Evolutionary conservation across 1,139 yeast species (phyloP), one percentile per base, ranked within the genome.

Genomic region (Pichia terricola): DNA sequence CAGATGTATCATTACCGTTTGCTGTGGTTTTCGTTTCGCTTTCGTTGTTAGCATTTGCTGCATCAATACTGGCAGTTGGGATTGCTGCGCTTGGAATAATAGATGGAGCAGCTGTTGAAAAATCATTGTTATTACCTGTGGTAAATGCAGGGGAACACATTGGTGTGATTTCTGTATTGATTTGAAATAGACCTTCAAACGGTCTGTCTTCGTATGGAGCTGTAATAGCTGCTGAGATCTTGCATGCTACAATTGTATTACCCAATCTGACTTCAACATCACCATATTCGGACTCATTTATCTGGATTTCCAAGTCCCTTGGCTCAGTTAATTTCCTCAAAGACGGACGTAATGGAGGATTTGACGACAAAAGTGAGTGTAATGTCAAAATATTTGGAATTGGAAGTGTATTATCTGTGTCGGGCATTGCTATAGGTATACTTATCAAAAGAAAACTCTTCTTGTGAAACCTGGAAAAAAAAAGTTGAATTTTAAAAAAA

Each of bases 141-240:
- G 88, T 96, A 61, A 87, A 88, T 55, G 77, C 70, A 2, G 95
- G 81, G 10, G 87, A 79, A 1, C 96, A 95, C 88, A 89, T 83
- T 28, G 96, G 83, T 22, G 89, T 76, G 41, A 86, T 77, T 57
- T 91, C 97, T 5, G 95, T 84, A 41, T 85, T 78, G 30, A 91
- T 88, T 37, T 75, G 69, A 59, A 91, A 88, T 4, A 84, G 62
- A 1, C 98, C 98, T 63, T 94, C 98, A 59, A 86, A 89, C 1
- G 97, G 97, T 42, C 96, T 71, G 54, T 89, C 95, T 45, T 87
- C 95, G 53, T 74, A 82, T 0, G 98, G 98, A 49, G 76, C 74
- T 8, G 77, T 72, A n/a, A 94, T 79, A 46, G 77, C 81, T 26
- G 95, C 84, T 27, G 91, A 79, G 3, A 89, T 80, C 46, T 91